Base-by-base conservation (phyloP, 495 filamentous ascomycete genomes). In the Echria macrotheca region DNA sequence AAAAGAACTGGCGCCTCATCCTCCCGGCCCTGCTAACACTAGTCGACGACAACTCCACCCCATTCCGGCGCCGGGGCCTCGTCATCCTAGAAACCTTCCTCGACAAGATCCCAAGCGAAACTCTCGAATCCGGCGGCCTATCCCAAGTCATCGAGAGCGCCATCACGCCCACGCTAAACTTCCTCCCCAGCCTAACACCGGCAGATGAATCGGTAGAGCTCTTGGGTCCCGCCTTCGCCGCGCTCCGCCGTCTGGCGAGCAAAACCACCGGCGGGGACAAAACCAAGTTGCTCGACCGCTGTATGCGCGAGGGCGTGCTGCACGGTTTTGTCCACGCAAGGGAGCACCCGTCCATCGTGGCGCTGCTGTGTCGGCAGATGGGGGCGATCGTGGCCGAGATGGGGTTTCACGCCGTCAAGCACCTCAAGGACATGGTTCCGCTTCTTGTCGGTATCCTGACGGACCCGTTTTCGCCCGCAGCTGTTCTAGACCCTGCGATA, bases 1-100 rank as follows among this genome's bases (percentile, higher is more conserved):
- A 10, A 38, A 49, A 63, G 4, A 72, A 86, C 49, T 96, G 90
- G 81, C 81, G 79, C 0, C 76, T 94, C n/a, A 77, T 87, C 33
- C 75, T 91, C n/a, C 93, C 93, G 1, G 85, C 87, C 1, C 70
- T 96, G 0, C 76, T 98, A 2, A 79, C 84, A 3, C 71, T 97
- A 1, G 73, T 88, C 43, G 93, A 97, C 62, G 85, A 91, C 59
- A 60, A 71, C 11, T 68, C 74, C 36, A 66, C 76, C 1, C 33
- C 63, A 0, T 69, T 81, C 57, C 84, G 87, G 47, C 59, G 69
- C 1, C 70, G 65, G 5, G 89, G 84, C 10, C 84, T 88, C 28
- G 53, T 58, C 2, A 65, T 90, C 3, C 66, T 93, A 1, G 60
- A 59, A 5, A 49, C 67, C 0, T 78, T 96, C 36, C 76, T 96